Conservation (phyloP, 768 basidiomycete genomes). For the Xerocomus spinulosus region DNA sequence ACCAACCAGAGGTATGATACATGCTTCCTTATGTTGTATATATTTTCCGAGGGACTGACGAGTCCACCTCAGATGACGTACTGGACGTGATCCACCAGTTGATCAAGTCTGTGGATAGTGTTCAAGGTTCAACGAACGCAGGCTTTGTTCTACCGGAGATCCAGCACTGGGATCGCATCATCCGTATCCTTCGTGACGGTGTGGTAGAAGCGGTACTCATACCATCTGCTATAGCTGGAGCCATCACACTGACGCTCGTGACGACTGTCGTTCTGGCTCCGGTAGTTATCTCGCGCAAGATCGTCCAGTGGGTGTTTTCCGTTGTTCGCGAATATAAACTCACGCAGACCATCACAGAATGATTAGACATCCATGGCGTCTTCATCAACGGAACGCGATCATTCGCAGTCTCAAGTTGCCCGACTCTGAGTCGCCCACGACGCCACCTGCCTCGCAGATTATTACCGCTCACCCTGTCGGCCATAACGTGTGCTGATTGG, state of each 20-base stretch:
- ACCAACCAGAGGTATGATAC: constrained; percentile 8
- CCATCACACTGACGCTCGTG: background rate
- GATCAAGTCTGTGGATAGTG: constrained; percentile 11
- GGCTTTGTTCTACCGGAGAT: constrained; percentile 6
- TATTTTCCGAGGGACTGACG: background rate
- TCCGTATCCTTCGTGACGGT: background rate
- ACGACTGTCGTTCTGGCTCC: constrained; percentile 1
- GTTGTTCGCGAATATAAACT: background rate
- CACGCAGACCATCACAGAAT: background rate
- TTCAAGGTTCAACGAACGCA: constrained; percentile 5
- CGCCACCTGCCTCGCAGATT: background rate
- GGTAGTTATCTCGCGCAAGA: background rate
- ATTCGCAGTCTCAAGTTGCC: constrained; percentile 1
- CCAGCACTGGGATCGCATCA: constrained; percentile 8
- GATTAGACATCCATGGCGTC: constrained; percentile 4
- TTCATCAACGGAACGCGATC: constrained; percentile 2
- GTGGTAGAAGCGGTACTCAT: constrained; percentile 3
- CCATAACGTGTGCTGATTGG: no score
- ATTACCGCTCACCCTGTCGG: no score
- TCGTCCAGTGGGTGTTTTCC: background rate
- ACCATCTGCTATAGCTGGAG: constrained; percentile 1
- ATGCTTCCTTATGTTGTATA: background rate
- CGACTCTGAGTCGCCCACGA: background rate
- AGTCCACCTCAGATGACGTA: constrained; percentile 7
- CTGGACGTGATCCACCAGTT: constrained; percentile 5